Base-by-base conservation (phyloP, 768 basidiomycete species). In the Boletus vinaceobasis region DNA sequence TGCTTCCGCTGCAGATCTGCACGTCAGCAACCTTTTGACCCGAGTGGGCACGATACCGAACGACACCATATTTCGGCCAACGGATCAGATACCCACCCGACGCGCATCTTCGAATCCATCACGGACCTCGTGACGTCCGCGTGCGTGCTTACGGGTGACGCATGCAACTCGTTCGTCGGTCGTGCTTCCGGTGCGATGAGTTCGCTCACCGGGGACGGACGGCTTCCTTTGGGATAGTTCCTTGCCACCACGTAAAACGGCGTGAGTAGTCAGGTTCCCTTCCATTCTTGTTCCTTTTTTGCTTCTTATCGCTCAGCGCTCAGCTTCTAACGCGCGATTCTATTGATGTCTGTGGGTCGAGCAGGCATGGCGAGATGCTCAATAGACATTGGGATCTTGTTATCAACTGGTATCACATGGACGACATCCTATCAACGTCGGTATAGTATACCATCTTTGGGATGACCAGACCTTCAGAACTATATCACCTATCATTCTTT, bases 1-100 rank as follows among this genome's bases (percentile, higher is more conserved):
- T 19, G 44, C 53, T 56, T 56, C 55, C 15, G n/a, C 23, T 33
- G 13, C 14, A 32, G 54, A 55, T 55, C 43, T 45, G 43, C 55
- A 15, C 10, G 37, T 7, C 21, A 17, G 15, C 15, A 29, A 7
- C 21, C 1, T 33, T 33, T 19, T 23, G 3, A 26, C 40, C 15
- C 5, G 32, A 27, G 32, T 52, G 36, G 36, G 50, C 21, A n/a
- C 31, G 21, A 38, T 26, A 52, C 23, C 14, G 26, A 31, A 23
- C 15, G 17, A 47, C 13, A 26, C 39, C 15, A 7, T 17, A 10
- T 35, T 19, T 48, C 10, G 31, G 11, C 8, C 50, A 14, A 36
- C 46, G 46, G 33, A 36, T 48, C 23, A 48, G 21, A 48, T 23
- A 17, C 15, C 50, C 33, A 31, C 14, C 6, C 7, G 9, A 32